Evolutionary conservation across 2,329 filamentous ascomycete species (phyloP).

Genomic region (Sordariomycetes sp.): DNA sequence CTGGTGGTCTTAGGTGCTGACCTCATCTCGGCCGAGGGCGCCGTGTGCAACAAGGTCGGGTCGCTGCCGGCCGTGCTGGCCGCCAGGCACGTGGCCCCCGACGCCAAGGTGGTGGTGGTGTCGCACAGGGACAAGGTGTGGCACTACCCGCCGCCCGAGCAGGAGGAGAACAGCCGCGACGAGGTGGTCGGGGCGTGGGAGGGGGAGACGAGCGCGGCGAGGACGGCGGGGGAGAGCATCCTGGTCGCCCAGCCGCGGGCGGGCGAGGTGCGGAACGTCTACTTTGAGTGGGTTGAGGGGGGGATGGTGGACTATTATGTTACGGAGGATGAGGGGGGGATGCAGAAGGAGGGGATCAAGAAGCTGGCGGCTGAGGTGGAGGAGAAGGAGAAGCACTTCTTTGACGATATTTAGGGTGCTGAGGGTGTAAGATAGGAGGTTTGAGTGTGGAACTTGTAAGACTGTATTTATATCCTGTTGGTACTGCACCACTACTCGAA

Average conservation of each 20-base stretch:
- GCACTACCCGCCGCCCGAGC: constrained; percentile 27
- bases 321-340: constrained; percentile 41
- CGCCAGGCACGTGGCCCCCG: constrained; percentile 35
- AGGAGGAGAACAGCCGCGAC: constrained; percentile 34
- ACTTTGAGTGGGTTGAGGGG: constrained; percentile 50
- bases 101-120: constrained; percentile 40
- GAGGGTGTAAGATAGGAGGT: not conserved
- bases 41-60: constrained; percentile 58
- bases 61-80: constrained; percentile 48
- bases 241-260: not conserved
- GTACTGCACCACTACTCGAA: not conserved
- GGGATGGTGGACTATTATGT: constrained; percentile 40
- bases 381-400: constrained; percentile 26
- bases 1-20: constrained; percentile 55
- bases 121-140: constrained; percentile 51
- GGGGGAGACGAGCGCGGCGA: constrained; percentile 2
- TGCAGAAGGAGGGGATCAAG: constrained; percentile 25
- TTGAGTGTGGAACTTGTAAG: not conserved
- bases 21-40: constrained; percentile 43
- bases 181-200: constrained; percentile 42
- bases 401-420: constrained; percentile 25
- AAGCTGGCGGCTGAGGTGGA: constrained; percentile 24
- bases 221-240: constrained; percentile 2
- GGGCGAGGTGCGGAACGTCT: constrained; percentile 34
- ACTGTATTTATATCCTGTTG: not conserved